These are phyloP conservation scores for Nemania sp. DNA, from an alignment of 2,329 filamentous ascomycete genomes.

Conservation along the genomic window DNA sequence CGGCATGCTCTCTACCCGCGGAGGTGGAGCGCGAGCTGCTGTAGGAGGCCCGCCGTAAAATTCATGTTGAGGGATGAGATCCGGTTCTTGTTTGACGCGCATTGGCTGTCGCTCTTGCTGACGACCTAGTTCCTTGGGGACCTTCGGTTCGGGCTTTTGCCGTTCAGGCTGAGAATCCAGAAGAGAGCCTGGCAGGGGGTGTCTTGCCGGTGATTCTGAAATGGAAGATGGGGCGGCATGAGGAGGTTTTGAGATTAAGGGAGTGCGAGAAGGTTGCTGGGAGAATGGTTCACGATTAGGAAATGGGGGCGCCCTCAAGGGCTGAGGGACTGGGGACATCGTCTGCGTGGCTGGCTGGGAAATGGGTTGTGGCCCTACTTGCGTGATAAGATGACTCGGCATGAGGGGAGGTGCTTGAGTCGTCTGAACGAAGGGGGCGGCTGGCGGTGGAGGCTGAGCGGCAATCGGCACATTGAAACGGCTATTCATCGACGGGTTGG, in stretches of 20 bases:
- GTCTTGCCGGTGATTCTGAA: constrained; percentile 48
- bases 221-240: constrained; percentile 47
- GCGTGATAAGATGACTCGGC: constrained; percentile 45
- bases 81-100: constrained; percentile 65
- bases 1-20: constrained; percentile 57
- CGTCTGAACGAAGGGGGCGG: constrained; percentile 48
- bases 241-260: constrained; percentile 48
- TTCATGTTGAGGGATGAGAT: constrained; percentile 61
- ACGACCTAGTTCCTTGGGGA: constrained; percentile 50
- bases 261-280: constrained; percentile 50
- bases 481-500: constrained; percentile 55
- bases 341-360: constrained; percentile 56
- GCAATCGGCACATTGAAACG: constrained; percentile 61
- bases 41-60: constrained; percentile 56
- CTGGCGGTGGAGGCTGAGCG: constrained; percentile 54
- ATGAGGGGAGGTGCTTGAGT: constrained; percentile 46
- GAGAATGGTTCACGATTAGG: constrained; percentile 57
- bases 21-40: constrained; percentile 54
- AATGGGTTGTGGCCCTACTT: constrained; percentile 52
- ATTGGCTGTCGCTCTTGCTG: constrained; percentile 50
- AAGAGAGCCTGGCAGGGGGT: constrained; percentile 49
- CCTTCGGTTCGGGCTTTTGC: constrained; percentile 50
- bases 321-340: constrained; percentile 61
- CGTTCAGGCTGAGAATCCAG: constrained; percentile 50
- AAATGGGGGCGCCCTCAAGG: constrained; percentile 62